Evolutionary conservation across 2,329 filamentous ascomycete genomes (phyloP), one percentile per base, ranked within the genome.

Genomic region (Alternaria sp.): DNA sequence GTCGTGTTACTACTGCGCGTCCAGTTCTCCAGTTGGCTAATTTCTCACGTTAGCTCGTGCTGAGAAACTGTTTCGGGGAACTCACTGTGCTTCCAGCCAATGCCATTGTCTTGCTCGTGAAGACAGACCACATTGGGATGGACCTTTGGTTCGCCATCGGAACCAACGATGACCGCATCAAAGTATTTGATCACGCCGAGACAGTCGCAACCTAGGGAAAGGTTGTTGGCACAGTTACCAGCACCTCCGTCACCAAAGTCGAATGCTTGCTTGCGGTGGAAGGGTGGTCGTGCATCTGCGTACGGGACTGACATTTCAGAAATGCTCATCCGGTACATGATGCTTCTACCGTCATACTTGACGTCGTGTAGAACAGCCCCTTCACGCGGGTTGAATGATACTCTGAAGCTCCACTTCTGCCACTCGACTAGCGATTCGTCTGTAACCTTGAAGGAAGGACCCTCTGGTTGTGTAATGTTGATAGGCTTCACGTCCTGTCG

Each of bases 341-440:
- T 80, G 42, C 85, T 87, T 18, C 89, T 83, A 36, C 84, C 84
- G 65, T 90, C 87, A 70, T 90, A 93, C 69, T 84, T 83, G 16
- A 93, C 79, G 66, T 92, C 89, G 90, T 92, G 89, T 3, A 93
- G 81, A 3, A 90, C 88, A 8, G 88, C 85, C 7, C 90, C 90
- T 74, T 93, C 78, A 12, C 78, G 72, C 11, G 75, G 72, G 46
- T 78, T 80, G 67, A 79, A 80, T 0, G 75, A 77, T 4, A 79
- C 74, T 24, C 78, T 70, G 65, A 80, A 78, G 22, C 75, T 57
- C 81, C 81, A 83, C 66, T 82, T 82, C 68, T 83, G 80, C 81
- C 81, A 83, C 42, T 82, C 77, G 11, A 83, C 75, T 4, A 81
- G 66, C 16, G 76, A 78, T 28, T 81, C 77, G 26, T 81, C 75